Base-by-base conservation (phyloP, 345 rosid genomes). In the Isatis tinctoria region DNA sequence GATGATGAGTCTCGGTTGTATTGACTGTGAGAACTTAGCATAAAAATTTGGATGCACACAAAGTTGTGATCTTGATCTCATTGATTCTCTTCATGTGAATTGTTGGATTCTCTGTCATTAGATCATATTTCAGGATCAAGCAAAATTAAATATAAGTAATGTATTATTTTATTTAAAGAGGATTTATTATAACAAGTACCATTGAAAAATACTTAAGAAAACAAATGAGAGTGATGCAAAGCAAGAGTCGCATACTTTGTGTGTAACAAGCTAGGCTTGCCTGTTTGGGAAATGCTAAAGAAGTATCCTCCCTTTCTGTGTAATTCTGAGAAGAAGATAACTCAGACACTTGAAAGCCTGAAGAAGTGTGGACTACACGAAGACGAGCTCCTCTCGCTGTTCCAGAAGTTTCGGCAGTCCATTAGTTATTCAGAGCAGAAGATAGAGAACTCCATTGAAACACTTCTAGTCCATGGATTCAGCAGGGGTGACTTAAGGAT, bases 241-340 rank as follows among this genome's bases (percentile, higher is more conserved):
- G 2, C 49, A 67, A 27, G 44, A 67, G 56, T 67, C 56, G 27
- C 3, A 65, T 56, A 75, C 9, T 10, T 6, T 6, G 7, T 24
- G 5, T 70, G 13, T n/a, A 24, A 24, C 26, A 73, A 30, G 33
- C 79, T 77, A 73, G 85, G 82, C 41, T 85, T 73, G 20, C 69
- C 45, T 2, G 26, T 73, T 32, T 33, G 43, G 65, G 24, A 5
- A 8, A 76, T 78, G 2, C 81, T 83, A 39, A 72, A 45, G 74
- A 85, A 61, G 63, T 11, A 8, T 3, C 83, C 84, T 9, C 0
- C 0, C 2, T 48, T 1, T 59, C 6, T 76, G 56, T 0, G 0
- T 24, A 1, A 10, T 3, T 81, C 81, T 5, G 79, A 69, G 41
- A 56, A 44, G 47, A 83, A 79, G 54, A 60, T 83, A 22, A 20